Evolutionary conservation across 352 stramenopile species (phyloP).

Genomic region (Phytophthora tentaculata): DNA sequence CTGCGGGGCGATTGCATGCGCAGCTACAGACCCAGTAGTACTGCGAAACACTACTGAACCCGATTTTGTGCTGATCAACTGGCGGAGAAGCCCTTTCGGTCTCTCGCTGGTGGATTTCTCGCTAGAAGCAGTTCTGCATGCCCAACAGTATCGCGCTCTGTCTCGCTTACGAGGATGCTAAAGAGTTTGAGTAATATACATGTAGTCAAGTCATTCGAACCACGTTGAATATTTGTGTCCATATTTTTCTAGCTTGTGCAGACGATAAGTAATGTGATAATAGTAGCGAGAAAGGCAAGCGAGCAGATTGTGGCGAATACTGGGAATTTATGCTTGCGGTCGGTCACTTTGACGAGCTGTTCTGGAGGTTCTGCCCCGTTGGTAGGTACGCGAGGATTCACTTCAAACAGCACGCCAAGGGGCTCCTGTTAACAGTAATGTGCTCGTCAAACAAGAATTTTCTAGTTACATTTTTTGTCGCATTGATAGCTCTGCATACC

Average conservation of each 20-base stretch:
- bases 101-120: slow-evolving; percentile 40
- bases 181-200: slow-evolving; percentile 4
- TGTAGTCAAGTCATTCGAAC: background rate
- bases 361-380: slow-evolving; percentile 65
- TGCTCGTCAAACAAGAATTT: background rate
- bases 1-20: slow-evolving; percentile 32
- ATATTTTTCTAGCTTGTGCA: slow-evolving; percentile 42
- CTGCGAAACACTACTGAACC: slow-evolving; percentile 8
- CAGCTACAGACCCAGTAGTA: slow-evolving; percentile 15
- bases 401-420: slow-evolving; percentile 3
- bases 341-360: slow-evolving; percentile 80
- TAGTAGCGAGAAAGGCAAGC: slow-evolving; percentile 63
- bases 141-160: slow-evolving; percentile 31
- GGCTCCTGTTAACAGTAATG: slow-evolving; percentile 5
- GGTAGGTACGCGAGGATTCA: slow-evolving; percentile 42
- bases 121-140: slow-evolving; percentile 34
- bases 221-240: background rate
- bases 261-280: slow-evolving; percentile 73
- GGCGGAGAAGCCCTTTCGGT: slow-evolving; percentile 33
- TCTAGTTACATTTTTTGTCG: too few species aligned
- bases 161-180: slow-evolving; percentile 26
- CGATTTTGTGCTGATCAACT: slow-evolving; percentile 38
- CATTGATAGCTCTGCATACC: slow-evolving; percentile 19
- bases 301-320: slow-evolving; percentile 79
- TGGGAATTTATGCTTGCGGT: slow-evolving; percentile 68